These are phyloP conservation scores for Micractinium conductrix DNA, from an alignment of 139 green algal genomes.

Conservation along the genomic window DNA sequence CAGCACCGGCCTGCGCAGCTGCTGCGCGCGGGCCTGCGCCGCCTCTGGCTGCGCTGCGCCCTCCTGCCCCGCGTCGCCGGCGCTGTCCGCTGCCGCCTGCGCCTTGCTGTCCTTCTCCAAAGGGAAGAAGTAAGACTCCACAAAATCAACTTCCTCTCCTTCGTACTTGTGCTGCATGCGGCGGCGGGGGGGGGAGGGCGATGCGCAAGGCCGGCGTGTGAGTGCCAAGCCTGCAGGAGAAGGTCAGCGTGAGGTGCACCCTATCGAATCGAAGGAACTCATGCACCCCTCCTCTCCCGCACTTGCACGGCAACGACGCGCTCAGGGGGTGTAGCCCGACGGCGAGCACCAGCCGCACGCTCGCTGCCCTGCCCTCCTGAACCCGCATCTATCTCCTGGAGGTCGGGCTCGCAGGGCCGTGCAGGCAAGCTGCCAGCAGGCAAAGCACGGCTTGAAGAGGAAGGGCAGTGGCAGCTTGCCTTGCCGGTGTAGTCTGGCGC, in stretches of 20 bases:
- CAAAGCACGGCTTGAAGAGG: not conserved
- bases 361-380: too few species aligned
- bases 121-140: constrained; percentile 79
- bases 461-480: not conserved
- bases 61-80: not conserved
- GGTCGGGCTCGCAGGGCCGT: too few species aligned
- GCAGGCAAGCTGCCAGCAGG: not conserved
- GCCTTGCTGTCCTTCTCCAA: not conserved
- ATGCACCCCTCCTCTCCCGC: too few species aligned
- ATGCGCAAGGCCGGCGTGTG: too few species aligned
- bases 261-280: too few species aligned
- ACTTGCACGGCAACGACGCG: too few species aligned
- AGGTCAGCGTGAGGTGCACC: too few species aligned
- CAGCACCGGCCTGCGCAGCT: not conserved
- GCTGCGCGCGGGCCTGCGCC: not conserved
- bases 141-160: constrained; percentile 75
- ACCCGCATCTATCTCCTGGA: too few species aligned
- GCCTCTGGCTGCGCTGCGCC: not conserved
- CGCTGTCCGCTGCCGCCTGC: not conserved
- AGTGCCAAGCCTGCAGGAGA: too few species aligned
- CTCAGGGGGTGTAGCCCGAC: too few species aligned
- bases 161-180: constrained; percentile 36
- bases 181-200: too few species aligned
- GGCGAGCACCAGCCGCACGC: too few species aligned
- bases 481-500: constrained; percentile 67